phyloP scores from a whole-genome alignment of 2,329 filamentous ascomycete species.

The Xylariaceae sp. region DNA sequence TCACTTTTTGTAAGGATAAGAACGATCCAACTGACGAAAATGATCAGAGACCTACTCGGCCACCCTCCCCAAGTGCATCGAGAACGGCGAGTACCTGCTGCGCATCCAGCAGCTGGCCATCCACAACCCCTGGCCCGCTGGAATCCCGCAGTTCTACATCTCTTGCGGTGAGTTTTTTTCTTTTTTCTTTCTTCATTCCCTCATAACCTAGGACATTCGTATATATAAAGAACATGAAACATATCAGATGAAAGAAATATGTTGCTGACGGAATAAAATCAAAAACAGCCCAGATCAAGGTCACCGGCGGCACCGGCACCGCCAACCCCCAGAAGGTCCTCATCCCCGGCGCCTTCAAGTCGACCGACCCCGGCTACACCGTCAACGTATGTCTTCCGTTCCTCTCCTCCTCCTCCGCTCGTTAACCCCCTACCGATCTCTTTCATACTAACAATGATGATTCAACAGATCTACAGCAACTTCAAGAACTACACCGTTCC shows the following conservation, averaged over 20 bases:
- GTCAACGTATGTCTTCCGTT: too few species aligned
- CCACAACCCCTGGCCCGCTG: slow-evolving; percentile 45
- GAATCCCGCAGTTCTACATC: slow-evolving; percentile 45
- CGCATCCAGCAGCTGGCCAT: slow-evolving; percentile 57
- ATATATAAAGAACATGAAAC: too few species aligned
- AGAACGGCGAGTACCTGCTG: slow-evolving; percentile 52
- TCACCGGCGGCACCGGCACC: slow-evolving; percentile 36
- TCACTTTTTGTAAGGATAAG: too few species aligned
- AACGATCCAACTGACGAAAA: background rate
- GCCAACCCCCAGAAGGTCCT: slow-evolving; percentile 31
- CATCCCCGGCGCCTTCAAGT: slow-evolving; percentile 40
- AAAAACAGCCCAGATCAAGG: slow-evolving; percentile 41
- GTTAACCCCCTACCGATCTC: too few species aligned
- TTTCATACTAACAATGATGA: too few species aligned
- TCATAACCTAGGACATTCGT: too few species aligned
- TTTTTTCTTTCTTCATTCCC: too few species aligned
- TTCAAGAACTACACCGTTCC: slow-evolving; percentile 27
- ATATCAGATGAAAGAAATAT: too few species aligned
- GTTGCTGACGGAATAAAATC: too few species aligned
- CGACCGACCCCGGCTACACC: slow-evolving; percentile 38
- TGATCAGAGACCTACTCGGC: slow-evolving; percentile 29
- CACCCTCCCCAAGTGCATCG: slow-evolving; percentile 47
- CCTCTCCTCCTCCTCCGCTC: too few species aligned
- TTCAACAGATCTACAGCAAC: slow-evolving; percentile 29
- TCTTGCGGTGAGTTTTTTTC: too few species aligned